Evolutionary conservation across 192 early-diverging fungal genomes (phyloP).

Genomic region (Pilobolus umbonatus): DNA sequence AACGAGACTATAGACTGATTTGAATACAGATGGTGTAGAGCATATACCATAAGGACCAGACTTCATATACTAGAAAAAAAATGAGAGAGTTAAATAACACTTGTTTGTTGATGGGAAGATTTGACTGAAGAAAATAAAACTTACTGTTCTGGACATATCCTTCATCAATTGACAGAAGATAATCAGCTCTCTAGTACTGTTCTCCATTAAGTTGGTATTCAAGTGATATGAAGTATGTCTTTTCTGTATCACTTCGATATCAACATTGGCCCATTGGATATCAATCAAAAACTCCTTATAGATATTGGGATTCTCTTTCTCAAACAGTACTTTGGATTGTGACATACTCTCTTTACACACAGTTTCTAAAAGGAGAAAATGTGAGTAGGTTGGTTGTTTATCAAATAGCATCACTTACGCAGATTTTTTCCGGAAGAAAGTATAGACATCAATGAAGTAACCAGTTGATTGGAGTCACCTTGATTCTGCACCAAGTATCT

Average conservation of each 20-base stretch:
- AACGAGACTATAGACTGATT: slow-evolving; percentile 1
- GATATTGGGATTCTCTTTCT: slow-evolving; percentile 70
- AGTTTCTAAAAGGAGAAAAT: not conserved
- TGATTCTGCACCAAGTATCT: slow-evolving; percentile 33
- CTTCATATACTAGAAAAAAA: slow-evolving; percentile 14
- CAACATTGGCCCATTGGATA: slow-evolving; percentile 42
- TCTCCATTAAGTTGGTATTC: not conserved
- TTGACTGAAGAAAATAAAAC: not conserved
- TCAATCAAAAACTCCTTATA: slow-evolving; percentile 71
- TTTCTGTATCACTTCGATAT: slow-evolving; percentile 6
- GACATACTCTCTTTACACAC: slow-evolving; percentile 16
- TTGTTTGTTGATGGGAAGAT: not conserved
- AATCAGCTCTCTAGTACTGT: not conserved
- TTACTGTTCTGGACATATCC: not conserved
- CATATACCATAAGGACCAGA: slow-evolving; percentile 24
- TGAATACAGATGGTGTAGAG: slow-evolving; percentile 13
- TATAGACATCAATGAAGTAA: slow-evolving; percentile 16
- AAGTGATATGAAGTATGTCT: not conserved
- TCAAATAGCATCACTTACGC: slow-evolving; percentile 20
- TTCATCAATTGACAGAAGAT: slow-evolving; percentile 1
- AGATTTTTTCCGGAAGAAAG: slow-evolving; percentile 25
- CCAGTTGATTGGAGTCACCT: slow-evolving; percentile 22
- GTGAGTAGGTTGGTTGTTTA: not conserved
- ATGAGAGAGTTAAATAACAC: too few species aligned
- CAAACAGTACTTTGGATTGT: slow-evolving; percentile 55